Base-by-base conservation (phyloP, 768 basidiomycete species). In the Auriscalpium orientale region DNA sequence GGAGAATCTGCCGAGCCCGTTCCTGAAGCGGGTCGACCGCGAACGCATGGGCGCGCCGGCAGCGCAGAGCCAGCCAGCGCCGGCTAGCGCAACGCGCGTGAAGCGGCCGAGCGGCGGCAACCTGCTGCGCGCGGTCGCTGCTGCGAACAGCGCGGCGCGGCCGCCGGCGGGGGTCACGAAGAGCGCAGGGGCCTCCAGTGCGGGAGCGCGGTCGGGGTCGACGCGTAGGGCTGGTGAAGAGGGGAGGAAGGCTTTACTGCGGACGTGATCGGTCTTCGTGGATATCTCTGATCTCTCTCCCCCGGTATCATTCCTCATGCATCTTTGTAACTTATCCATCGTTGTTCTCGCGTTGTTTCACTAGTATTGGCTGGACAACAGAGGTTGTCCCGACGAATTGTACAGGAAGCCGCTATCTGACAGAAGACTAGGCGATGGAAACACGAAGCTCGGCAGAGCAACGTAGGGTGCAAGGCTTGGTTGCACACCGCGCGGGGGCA, bases 1-100 rank as follows among this genome's bases (percentile, higher is more conserved):
- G 66, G 89, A 90, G 67, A 91, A 91, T 67, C 76, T 92, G 0
- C 91, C 90, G 0, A 89, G 87, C 65, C 91, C 90, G 6, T 92
- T 92, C 70, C 66, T 92, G 45, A 87, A 85, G 65, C 75, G 80
- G 50, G 69, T 58, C 5, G 82, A 83, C 34, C 68, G 73, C 22
- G 75, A 74, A 40, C 60, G 68, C 37, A 54, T 47, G 7, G 60
- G 50, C 12, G 59, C 49, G 28, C 58, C 65, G 10, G 56, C 53
- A 22, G 64, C 54, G 15, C 50, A 65, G 22, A 38, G 53, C 47
- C 37, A 37, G 18, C 45, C 63, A 63, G 49, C 22, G 47, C n/a
- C 53, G 34, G 22, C 52, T 34, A 47, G 58, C 18, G 46, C 18
- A 9, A 46, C 54, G n/a, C 56, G 60, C 1, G 52, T 66, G 20